phyloP scores from a whole-genome alignment of 1,139 yeast genomes.

The Geotrichum restrictum region DNA sequence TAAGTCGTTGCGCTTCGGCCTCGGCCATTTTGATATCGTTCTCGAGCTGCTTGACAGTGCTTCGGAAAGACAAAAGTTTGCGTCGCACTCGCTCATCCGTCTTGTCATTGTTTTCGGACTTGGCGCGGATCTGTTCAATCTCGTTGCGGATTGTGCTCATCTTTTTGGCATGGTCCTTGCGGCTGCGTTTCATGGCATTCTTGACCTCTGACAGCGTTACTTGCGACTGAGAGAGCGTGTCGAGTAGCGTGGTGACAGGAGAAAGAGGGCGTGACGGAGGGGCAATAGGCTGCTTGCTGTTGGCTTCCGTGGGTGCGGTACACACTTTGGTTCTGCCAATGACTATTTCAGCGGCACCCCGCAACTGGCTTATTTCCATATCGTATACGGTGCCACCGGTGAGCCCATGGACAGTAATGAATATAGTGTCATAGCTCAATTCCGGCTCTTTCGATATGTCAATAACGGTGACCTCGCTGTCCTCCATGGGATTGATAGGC shows the following conservation, averaged over 20 bases:
- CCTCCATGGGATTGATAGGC: slow-evolving; percentile 13
- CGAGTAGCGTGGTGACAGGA: slow-evolving; percentile 39
- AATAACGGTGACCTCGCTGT: slow-evolving; percentile 14
- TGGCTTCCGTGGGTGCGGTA: slow-evolving; percentile 19
- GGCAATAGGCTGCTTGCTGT: slow-evolving; percentile 14
- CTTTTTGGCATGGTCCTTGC: slow-evolving; percentile 38
- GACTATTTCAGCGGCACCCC: slow-evolving; percentile 10
- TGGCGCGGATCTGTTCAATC: slow-evolving; percentile 34
- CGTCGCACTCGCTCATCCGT: slow-evolving; percentile 38
- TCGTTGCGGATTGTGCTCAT: slow-evolving; percentile 36
- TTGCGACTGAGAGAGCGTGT: slow-evolving; percentile 38
- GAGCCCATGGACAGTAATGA: slow-evolving; percentile 30
- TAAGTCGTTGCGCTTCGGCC: slow-evolving; percentile 24
- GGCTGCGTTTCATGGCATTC: slow-evolving; percentile 33
- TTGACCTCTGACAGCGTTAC: slow-evolving; percentile 37
- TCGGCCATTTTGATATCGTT: slow-evolving; percentile 32
- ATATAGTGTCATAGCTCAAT: slow-evolving; percentile 10
- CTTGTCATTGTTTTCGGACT: slow-evolving; percentile 36
- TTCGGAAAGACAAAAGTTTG: slow-evolving; percentile 36
- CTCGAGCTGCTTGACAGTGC: slow-evolving; percentile 36
- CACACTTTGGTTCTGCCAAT: slow-evolving; percentile 25
- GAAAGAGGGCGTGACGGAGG: slow-evolving; percentile 36
- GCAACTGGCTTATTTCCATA: slow-evolving; percentile 31
- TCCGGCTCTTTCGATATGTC: slow-evolving; percentile 6
- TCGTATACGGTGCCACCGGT: slow-evolving; percentile 38